Conservation (phyloP, 257 asterid species). For the Ophiorrhiza pumila region DNA sequence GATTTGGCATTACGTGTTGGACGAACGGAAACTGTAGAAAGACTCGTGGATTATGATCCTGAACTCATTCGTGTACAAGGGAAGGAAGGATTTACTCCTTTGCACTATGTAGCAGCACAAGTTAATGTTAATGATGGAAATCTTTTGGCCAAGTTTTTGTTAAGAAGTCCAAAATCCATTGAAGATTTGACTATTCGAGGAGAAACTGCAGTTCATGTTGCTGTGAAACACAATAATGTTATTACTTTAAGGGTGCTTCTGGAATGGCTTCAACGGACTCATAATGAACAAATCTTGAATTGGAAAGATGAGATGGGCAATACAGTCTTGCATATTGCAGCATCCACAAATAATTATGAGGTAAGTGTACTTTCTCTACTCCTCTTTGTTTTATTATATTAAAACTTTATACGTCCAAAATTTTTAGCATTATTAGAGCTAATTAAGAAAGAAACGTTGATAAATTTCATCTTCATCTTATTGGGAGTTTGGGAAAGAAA, state of each 20-base stretch:
- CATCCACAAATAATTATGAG: conserved; percentile 14
- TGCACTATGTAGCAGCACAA: conserved; percentile 21
- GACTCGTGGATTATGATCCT: conserved; percentile 5
- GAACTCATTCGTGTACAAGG: conserved; percentile 16
- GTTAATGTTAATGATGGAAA: background rate
- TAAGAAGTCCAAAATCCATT: conserved; percentile 13
- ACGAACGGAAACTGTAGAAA: conserved; percentile 1
- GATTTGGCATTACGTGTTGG: conserved; percentile 7
- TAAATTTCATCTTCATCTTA: no score
- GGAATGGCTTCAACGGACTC: conserved; percentile 22
- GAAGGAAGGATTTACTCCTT: conserved; percentile 8
- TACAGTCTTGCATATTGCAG: conserved; percentile 24
- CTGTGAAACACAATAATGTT: background rate
- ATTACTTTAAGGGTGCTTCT: conserved; percentile 16
- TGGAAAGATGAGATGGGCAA: conserved; percentile 18
- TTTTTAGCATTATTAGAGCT: no score
- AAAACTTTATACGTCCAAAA: no score
- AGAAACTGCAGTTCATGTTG: conserved; percentile 19
- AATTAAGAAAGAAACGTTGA: no score
- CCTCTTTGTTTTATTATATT: background rate
- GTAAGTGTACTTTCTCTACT: background rate
- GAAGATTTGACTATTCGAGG: conserved; percentile 16
- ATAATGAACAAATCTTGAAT: background rate
- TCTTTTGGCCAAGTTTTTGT: conserved; percentile 13
- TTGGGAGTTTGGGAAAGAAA: no score